These are phyloP conservation scores for Closterium sp. DNA, from an alignment of 139 green algal genomes.

Conservation along the genomic window DNA sequence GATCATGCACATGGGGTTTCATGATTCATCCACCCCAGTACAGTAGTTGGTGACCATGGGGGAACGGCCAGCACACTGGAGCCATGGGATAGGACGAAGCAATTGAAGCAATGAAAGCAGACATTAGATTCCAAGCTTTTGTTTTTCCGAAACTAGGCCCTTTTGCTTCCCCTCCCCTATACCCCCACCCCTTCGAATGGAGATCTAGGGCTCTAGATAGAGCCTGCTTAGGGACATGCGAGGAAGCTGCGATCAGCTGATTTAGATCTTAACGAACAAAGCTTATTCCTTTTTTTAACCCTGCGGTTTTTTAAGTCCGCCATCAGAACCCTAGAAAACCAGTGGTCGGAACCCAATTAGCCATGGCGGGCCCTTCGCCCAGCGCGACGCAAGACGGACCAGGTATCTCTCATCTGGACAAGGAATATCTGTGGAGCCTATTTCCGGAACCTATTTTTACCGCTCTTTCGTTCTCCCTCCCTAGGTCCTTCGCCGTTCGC, in stretches of 20 bases:
- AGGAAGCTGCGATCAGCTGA: not conserved
- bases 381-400: not conserved
- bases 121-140: not conserved
- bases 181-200: not conserved
- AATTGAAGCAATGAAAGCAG: not conserved
- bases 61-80: too few relatives aligned
- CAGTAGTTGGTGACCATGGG: not conserved
- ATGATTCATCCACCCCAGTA: not conserved
- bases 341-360: not conserved
- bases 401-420: not conserved
- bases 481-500: too few relatives aligned
- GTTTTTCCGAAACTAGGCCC: not conserved
- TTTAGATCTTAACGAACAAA: not conserved
- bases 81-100: not conserved
- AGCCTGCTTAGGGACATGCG: not conserved
- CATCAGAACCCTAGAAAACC: not conserved
- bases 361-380: not conserved
- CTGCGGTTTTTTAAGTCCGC: not conserved
- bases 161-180: not conserved
- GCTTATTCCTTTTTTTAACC: too few relatives aligned
- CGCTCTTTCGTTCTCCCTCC: too few relatives aligned
- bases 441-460: too few relatives aligned
- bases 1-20: too few relatives aligned
- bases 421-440: too few relatives aligned
- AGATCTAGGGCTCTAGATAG: not conserved